Conservation (phyloP, 208 protist genomes). For the Herpetomonas tarakana region DNA sequence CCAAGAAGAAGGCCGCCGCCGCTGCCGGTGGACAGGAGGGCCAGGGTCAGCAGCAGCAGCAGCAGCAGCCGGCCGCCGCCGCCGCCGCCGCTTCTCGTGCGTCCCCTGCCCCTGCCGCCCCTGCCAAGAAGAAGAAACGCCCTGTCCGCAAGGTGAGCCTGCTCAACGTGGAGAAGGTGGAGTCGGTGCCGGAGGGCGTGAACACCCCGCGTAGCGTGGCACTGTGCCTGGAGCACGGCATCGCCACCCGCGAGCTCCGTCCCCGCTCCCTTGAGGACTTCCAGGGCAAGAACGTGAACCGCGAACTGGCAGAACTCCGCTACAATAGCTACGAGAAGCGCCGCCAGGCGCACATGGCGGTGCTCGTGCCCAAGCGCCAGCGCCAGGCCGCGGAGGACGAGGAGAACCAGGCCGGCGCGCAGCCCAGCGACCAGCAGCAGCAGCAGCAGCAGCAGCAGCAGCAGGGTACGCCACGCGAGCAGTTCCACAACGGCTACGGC, state of each 20-base stretch:
- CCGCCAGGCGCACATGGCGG: conserved; percentile 43
- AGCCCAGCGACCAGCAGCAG: neutral
- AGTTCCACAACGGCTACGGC: neutral
- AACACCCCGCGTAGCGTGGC: conserved; percentile 70
- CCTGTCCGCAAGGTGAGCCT: conserved; percentile 29
- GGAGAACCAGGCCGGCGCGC: neutral
- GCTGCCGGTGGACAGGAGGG: too few species aligned
- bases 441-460: neutral
- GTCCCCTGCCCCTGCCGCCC: neutral
- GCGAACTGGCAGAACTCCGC: conserved; percentile 47
- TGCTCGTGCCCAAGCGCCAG: conserved; percentile 26
- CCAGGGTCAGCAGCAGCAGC: too few species aligned
- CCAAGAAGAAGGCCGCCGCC: neutral
- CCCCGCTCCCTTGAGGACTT: conserved; percentile 47
- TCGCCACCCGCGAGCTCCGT: conserved; percentile 51
- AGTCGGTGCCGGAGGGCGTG: conserved; percentile 43
- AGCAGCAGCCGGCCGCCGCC: conserved; percentile 3
- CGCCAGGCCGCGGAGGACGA: neutral
- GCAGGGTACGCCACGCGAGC: neutral
- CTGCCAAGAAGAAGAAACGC: conserved; percentile 17
- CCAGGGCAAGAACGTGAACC: conserved; percentile 27
- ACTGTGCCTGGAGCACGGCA: conserved; percentile 48
- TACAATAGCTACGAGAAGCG: conserved; percentile 69
- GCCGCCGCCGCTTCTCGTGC: conserved; percentile 3
- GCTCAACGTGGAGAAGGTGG: conserved; percentile 40